Evolutionary conservation across 1,284 basidiomycete species (phyloP).

Genomic region (Trichosporon faecale): DNA sequence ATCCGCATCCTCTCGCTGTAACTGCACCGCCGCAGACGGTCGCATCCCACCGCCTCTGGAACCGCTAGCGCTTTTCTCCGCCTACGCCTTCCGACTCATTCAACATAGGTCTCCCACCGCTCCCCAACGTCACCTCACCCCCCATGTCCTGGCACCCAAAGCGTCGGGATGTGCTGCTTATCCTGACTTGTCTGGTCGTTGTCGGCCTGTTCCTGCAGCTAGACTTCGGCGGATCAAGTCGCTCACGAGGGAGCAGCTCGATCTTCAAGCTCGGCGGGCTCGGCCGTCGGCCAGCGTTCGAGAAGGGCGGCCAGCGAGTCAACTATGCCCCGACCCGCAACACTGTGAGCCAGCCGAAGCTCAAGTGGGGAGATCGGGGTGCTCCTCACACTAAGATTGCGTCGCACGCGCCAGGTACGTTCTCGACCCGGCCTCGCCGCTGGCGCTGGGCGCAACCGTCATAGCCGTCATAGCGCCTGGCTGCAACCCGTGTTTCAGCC

Average conservation of each 20-base stretch:
- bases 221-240: slow-evolving; percentile 28
- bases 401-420: slow-evolving; percentile 51
- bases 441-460: neutral
- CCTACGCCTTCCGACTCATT: neutral
- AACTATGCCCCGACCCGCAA: slow-evolving; percentile 12
- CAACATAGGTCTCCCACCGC: neutral
- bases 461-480: neutral
- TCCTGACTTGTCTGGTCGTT: slow-evolving; percentile 41
- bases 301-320: slow-evolving; percentile 7
- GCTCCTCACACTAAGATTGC: slow-evolving; percentile 42
- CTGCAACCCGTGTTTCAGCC: neutral
- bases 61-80: neutral
- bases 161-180: slow-evolving; percentile 45
- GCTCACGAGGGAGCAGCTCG: neutral
- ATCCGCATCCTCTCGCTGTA: neutral
- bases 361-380: slow-evolving; percentile 44
- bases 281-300: slow-evolving; percentile 8
- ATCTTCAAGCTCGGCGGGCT: slow-evolving; percentile 34
- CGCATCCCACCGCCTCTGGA: neutral
- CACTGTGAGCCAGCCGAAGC: slow-evolving; percentile 34
- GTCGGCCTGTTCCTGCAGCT: slow-evolving; percentile 47
- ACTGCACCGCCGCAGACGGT: neutral
- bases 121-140: neutral
- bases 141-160: slow-evolving; percentile 41
- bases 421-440: neutral